Evolutionary conservation across 257 asterid species (phyloP), one percentile per base, ranked within the genome.

Genomic region (Penstemon eatonii): DNA sequence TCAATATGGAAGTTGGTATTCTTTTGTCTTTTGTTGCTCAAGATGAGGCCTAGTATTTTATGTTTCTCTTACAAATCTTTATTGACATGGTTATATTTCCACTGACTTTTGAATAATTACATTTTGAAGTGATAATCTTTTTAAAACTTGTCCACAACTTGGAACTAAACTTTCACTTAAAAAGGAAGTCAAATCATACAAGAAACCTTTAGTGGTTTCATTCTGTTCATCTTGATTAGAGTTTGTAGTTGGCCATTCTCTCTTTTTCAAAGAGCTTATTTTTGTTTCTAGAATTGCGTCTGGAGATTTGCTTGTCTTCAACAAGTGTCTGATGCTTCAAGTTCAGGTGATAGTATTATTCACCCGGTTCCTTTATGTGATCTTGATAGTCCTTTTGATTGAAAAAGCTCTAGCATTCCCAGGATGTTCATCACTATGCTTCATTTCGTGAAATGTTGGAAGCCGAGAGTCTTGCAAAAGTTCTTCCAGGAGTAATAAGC

Each of bases 381-480:
- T 56, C 49, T 39, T 8, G 40, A 36, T 53, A 51, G 49, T 60
- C 66, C 9, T 65, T 38, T 19, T 40, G 42, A 56, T 50, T 77
- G 57, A 76, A 45, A 62, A 3, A 60, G 56, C 13, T 66, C 56
- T 57, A 36, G 56, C 50, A 44, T 68, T 76, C 76, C 50, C 86
- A 93, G 98, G 90, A 83, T 68, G 77, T 86, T 73, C 84, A 62
- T 43, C 73, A 72, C n/a, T 88, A 88, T 83, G 81, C 88, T 73
- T 85, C 96, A 70, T 92, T 92, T 65, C 78, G 4, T 46, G 96
- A 92, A 72, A 90, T 92, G 97, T 72, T 92, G 73, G 86, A 86
- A 81, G 72, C 75, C 64, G 97, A 88, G 77, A 69, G 84, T 76
- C 87, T 85, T 33, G 75, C 75, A 43, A 80, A 77, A 52, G 87